Base-by-base conservation (phyloP, 2,329 filamentous ascomycete species). In the Exophiala mesophila region DNA sequence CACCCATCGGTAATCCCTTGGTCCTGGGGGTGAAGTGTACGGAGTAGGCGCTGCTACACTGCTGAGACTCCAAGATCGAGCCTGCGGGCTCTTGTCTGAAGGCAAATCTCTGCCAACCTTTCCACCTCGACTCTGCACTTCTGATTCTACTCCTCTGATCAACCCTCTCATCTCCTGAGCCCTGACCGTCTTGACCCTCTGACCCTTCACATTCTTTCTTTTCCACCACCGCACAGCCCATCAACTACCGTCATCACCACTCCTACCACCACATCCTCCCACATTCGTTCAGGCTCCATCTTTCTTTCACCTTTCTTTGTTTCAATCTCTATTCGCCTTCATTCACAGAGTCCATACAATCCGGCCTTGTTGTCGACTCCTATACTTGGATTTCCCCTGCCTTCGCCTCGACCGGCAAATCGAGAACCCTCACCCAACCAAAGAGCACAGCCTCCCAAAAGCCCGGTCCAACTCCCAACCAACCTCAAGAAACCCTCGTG, bases 271-370 rank as follows among this genome's bases (percentile, higher is more conserved):
- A 39, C 21, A 36, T 33, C 34, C 31, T 39, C 36, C n/a, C 32
- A 39, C 48, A 29, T 36, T 51, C 48, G 39, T 48, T 48, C 48
- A 51, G 48, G 48, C 48, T 45, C 43, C 48, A 48, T 32, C 41
- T 35, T 50, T 50, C 37, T 17, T 41, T 36, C 31, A 18, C 33
- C 38, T 36, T 38, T 26, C 37, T 36, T 44, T 44, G 39, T 42
- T 44, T 45, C 51, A 31, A 41, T 49, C 46, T 33, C 46, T 49
- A 44, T 18, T 29, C 36, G 12, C 26, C 44, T 41, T 40, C 34
- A 20, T 26, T n/a, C n/a, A n/a, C n/a, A n/a, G n/a, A n/a, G n/a
- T n/a, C n/a, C n/a, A n/a, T n/a, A n/a, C n/a, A n/a, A n/a, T n/a
- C n/a, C n/a, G n/a, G n/a, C n/a, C n/a, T 44, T 34, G 24, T 43